Base-by-base conservation (phyloP, 2,329 filamentous ascomycete genomes). In the Talaromyces verruculosus region DNA sequence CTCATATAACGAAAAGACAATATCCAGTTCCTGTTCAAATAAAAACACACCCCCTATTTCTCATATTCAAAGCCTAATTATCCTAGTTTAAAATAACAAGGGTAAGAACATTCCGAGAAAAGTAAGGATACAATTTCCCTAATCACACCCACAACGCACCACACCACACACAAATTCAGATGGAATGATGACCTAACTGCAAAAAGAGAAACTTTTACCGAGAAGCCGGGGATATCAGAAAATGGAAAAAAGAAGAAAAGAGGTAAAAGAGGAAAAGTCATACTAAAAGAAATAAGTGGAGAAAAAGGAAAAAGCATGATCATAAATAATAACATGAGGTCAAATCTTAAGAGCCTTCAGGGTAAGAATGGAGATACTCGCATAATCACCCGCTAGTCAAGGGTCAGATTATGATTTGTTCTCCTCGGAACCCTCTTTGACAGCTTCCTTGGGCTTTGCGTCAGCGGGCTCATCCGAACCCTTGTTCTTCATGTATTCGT, bases 401-500 rank as follows among this genome's bases (percentile, higher is more conserved):
- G 33, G 55, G 10, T 5, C 22, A 45, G 71, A 72, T 61, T 79
- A 80, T 68, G 78, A 74, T 74, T 79, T 79, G 71, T 75, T 76
- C 71, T 78, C 77, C 72, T 78, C 77, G 51, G 76, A 71, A 67
- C 72, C 74, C 72, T 84, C 81, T 74, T 83, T 77, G 55, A 73
- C 74, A 67, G 73, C 72, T 72, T 80, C 79, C 73, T 80, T 74
- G 68, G 75, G 79, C 76, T 84, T 83, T 65, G 80, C 73, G 67
- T 84, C 82, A 62, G 67, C 71, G 67, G 75, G 63, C 65, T 76
- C 69, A 68, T 79, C 79, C 63, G 76, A 78, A 69, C 78, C 78
- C 79, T 95, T 92, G 76, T 87, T 88, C 89, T 98, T 98, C 83
- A 98, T 90, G 81, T 99, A 99, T 82, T 99, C 95, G 77, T 99